These are phyloP conservation scores for Orbilia blumenaviensis DNA, from an alignment of 2,329 filamentous ascomycete genomes.

Conservation along the genomic window DNA sequence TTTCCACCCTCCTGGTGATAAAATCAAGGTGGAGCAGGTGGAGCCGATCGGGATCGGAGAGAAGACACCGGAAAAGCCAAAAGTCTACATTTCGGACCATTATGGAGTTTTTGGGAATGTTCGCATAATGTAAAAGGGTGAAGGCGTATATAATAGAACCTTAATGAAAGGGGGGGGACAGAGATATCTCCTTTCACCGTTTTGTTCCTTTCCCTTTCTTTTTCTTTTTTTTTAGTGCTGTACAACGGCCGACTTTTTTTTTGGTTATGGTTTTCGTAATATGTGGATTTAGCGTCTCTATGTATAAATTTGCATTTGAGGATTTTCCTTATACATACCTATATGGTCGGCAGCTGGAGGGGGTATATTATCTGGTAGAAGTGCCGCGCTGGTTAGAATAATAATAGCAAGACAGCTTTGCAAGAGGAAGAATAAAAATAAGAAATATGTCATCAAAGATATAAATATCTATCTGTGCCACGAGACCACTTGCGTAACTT, in stretches of 20 bases:
- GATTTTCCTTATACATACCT: not conserved
- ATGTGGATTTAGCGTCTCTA: conserved; percentile 15
- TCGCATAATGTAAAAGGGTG: conserved; percentile 26
- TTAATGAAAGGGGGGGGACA: not conserved
- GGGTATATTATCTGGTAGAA: not conserved
- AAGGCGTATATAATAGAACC: not conserved
- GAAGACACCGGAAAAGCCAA: conserved; percentile 34
- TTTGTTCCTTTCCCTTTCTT: not conserved
- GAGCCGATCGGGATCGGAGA: conserved; percentile 37
- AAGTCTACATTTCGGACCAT: conserved; percentile 47
- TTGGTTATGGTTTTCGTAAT: not conserved
- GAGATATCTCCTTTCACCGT: too few relatives aligned
- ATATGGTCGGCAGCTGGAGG: not conserved
- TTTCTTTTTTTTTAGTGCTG: conserved; percentile 1
- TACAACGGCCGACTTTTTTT: not conserved
- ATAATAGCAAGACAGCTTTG: not conserved
- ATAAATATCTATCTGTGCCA: too few relatives aligned
- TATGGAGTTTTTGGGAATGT: conserved; percentile 44
- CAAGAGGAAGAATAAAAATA: not conserved
- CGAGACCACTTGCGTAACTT: too few relatives aligned
- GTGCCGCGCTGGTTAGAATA: conserved; percentile 1
- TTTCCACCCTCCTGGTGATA: conserved; percentile 35
- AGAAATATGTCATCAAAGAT: not conserved
- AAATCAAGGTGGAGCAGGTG: conserved; percentile 41
- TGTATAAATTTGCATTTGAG: not conserved